phyloP scores from a whole-genome alignment of 2,329 filamentous ascomycete genomes.

The Phyllosticta citribraziliensis region DNA sequence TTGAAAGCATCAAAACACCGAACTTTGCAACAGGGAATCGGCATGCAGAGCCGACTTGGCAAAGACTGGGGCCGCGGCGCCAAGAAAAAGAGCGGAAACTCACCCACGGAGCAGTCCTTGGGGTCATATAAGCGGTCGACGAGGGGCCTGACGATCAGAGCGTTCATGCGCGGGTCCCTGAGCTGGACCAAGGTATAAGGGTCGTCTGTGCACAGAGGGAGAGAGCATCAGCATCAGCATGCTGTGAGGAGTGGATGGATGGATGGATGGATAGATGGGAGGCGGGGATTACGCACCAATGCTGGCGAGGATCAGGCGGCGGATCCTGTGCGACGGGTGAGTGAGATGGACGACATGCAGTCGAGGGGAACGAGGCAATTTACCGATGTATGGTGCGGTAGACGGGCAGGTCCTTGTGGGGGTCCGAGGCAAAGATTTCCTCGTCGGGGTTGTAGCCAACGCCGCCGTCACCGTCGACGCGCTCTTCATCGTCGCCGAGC shows the following conservation, averaged over 20 bases:
- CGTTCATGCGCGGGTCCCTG: conserved; percentile 71
- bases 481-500: conserved; percentile 29
- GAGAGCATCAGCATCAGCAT: background rate
- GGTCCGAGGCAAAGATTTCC: conserved; percentile 38
- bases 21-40: background rate
- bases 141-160: conserved; percentile 66
- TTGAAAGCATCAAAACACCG: background rate
- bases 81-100: conserved; percentile 14
- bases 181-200: conserved; percentile 66
- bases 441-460: conserved; percentile 26
- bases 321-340: conserved; percentile 25
- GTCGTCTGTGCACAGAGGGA: conserved; percentile 37
- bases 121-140: conserved; percentile 76
- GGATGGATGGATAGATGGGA: background rate
- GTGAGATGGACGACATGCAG: background rate
- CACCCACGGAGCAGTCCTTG: conserved; percentile 68
- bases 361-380: conserved; percentile 3
- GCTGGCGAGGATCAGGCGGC: conserved; percentile 36
- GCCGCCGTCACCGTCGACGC: conserved; percentile 37
- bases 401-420: conserved; percentile 56
- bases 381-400: conserved; percentile 68
- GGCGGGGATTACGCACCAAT: conserved; percentile 27
- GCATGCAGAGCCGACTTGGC: background rate
- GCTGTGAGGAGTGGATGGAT: background rate
- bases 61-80: background rate